Conservation (phyloP, 2,329 filamentous ascomycete genomes). For the Penicillium sp. region DNA sequence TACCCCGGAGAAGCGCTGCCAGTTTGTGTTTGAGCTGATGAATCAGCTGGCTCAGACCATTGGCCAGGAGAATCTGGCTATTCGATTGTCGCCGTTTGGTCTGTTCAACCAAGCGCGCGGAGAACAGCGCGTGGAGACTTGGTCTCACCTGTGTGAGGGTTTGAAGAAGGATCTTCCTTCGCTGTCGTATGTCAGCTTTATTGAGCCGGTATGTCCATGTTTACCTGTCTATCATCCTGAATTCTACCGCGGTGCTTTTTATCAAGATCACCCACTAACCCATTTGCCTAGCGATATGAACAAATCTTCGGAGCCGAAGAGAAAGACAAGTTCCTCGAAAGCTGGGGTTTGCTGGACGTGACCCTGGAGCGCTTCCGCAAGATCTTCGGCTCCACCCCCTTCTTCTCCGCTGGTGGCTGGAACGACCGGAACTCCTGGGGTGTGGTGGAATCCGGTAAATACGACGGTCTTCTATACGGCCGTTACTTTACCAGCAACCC, state of each 20-base stretch:
- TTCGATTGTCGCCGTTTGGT: slow-evolving; percentile 50
- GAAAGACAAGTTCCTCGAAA: slow-evolving; percentile 49
- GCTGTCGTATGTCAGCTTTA: slow-evolving; percentile 54
- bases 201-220: slow-evolving; percentile 50
- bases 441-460: slow-evolving; percentile 47
- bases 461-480: slow-evolving; percentile 49
- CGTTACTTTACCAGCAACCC: slow-evolving; percentile 51
- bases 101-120: slow-evolving; percentile 52
- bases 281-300: slow-evolving; percentile 43
- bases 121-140: slow-evolving; percentile 53
- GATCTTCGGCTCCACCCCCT: slow-evolving; percentile 53
- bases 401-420: slow-evolving; percentile 56
- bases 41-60: slow-evolving; percentile 43
- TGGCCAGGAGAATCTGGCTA: slow-evolving; percentile 46
- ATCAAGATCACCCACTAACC: not conserved
- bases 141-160: slow-evolving; percentile 49
- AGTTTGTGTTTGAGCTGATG: slow-evolving; percentile 57
- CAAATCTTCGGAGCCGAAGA: slow-evolving; percentile 50
- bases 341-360: slow-evolving; percentile 48
- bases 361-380: slow-evolving; percentile 48
- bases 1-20: slow-evolving; percentile 50
- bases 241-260: not conserved
- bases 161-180: slow-evolving; percentile 45
- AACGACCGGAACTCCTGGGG: slow-evolving; percentile 51
- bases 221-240: not conserved